These are phyloP conservation scores for Allantophomopsis cytisporea DNA, from an alignment of 2,329 filamentous ascomycete genomes.

Conservation along the genomic window DNA sequence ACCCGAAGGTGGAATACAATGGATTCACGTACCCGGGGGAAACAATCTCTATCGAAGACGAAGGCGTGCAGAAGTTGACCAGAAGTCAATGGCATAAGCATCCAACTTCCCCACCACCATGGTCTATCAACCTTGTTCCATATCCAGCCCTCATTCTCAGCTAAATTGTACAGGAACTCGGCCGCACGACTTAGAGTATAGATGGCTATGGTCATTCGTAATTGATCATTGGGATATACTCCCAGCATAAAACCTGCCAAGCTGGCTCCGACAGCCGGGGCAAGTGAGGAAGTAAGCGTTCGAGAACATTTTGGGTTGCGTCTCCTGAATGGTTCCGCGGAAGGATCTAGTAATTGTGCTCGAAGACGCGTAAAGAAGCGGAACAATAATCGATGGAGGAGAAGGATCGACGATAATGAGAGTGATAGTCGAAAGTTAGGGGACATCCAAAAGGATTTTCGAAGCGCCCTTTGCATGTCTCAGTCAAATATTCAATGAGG, in stretches of 20 bases:
- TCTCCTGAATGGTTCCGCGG: conserved; percentile 65
- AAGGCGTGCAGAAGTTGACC: conserved; percentile 67
- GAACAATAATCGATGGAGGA: conserved; percentile 80
- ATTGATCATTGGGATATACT: conserved; percentile 53
- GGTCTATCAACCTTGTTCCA: conserved; percentile 54
- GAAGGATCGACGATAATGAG: conserved; percentile 71
- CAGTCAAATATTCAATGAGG: neutral
- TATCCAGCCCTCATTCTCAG: conserved; percentile 59
- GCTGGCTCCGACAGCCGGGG: conserved; percentile 82
- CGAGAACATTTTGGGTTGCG: conserved; percentile 68
- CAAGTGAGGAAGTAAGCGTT: conserved; percentile 68
- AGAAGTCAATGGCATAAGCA: conserved; percentile 63
- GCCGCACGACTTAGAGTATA: conserved; percentile 69
- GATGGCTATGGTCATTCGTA: conserved; percentile 71
- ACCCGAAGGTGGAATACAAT: neutral
- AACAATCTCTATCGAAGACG: conserved; percentile 64
- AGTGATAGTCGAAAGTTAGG: conserved; percentile 65
- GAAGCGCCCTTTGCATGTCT: neutral
- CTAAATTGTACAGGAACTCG: conserved; percentile 76
- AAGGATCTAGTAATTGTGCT: conserved; percentile 63
- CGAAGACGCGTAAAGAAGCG: conserved; percentile 78
- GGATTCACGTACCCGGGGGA: conserved; percentile 37
- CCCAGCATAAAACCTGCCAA: conserved; percentile 74
- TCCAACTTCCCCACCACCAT: conserved; percentile 77
- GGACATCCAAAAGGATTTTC: conserved; percentile 43